phyloP scores from a whole-genome alignment of 2,329 filamentous ascomycete species.

The Ophiocordyceps robertsii region DNA sequence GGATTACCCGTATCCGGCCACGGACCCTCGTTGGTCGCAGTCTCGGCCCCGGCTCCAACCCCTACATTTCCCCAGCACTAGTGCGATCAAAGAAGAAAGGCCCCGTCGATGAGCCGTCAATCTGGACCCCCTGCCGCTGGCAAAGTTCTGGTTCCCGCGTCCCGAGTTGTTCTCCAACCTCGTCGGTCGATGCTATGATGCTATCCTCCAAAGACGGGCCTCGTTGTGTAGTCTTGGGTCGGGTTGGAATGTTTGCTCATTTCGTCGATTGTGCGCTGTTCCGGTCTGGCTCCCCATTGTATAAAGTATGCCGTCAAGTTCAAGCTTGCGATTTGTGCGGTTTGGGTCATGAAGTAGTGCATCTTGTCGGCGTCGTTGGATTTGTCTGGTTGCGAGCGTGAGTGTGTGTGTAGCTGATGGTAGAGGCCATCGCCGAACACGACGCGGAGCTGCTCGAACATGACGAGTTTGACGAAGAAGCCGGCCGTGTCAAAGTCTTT shows the following conservation, averaged over 20 bases:
- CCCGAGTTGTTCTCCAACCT: too few relatives aligned
- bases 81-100: too few relatives aligned
- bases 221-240: background rate
- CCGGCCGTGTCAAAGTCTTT: too few relatives aligned
- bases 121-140: too few relatives aligned
- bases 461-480: background rate
- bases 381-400: background rate
- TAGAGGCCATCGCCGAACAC: slow-evolving; percentile 2
- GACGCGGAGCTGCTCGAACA: slow-evolving; percentile 3
- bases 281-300: slow-evolving; percentile 2
- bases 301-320: slow-evolving; percentile 1
- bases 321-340: background rate
- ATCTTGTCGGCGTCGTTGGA: background rate
- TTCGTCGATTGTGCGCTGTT: background rate
- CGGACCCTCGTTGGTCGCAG: too few relatives aligned
- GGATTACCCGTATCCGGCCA: too few relatives aligned
- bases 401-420: background rate
- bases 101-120: too few relatives aligned
- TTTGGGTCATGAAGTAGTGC: background rate
- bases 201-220: background rate
- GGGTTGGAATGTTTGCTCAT: background rate
- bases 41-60: too few relatives aligned
- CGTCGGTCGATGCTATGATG: too few relatives aligned
- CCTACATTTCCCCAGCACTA: too few relatives aligned
- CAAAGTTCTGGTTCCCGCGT: too few relatives aligned